These are phyloP conservation scores for Aphanocladium album DNA, from an alignment of 2,329 filamentous ascomycete species.

Conservation along the genomic window DNA sequence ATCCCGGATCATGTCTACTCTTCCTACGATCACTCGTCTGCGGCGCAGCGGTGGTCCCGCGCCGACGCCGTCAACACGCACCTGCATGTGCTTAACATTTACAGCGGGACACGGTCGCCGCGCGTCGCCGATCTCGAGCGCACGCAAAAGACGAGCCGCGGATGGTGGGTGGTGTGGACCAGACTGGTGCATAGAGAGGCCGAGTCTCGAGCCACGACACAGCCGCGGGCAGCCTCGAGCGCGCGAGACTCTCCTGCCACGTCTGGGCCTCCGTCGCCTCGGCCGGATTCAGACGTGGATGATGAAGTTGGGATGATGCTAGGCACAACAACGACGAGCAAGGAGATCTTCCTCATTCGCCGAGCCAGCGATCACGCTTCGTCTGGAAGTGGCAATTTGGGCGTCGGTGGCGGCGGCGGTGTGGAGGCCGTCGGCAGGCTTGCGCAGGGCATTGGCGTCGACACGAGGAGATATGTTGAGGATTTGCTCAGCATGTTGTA, in stretches of 20 bases:
- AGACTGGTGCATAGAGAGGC: conserved; percentile 38
- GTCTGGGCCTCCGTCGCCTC: conserved; percentile 1
- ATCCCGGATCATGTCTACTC: conserved; percentile 46
- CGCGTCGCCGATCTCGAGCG: conserved; percentile 48
- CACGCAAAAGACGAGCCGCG: conserved; percentile 60
- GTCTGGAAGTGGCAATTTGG: conserved; percentile 20
- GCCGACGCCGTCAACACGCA: conserved; percentile 62
- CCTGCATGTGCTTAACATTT: conserved; percentile 56
- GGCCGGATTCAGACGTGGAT: not conserved
- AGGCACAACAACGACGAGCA: conserved; percentile 29
- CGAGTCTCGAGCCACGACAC: not conserved
- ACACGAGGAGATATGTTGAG: conserved; percentile 71
- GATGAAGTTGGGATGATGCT: conserved; percentile 14
- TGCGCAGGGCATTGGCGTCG: conserved; percentile 69
- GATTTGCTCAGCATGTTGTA: conserved; percentile 57
- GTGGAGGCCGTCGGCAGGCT: conserved; percentile 46
- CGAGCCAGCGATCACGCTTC: conserved; percentile 52
- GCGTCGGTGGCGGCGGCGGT: conserved; percentile 39
- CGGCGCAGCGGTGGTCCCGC: conserved; percentile 49
- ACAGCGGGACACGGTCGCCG: conserved; percentile 36
- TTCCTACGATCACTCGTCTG: conserved; percentile 19
- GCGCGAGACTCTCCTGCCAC: not conserved
- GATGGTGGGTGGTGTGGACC: conserved; percentile 68
- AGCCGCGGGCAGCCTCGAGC: conserved; percentile 14
- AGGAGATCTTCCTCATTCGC: conserved; percentile 59